Base-by-base conservation (phyloP, 208 protist species). In the Leishmania turanica region DNA sequence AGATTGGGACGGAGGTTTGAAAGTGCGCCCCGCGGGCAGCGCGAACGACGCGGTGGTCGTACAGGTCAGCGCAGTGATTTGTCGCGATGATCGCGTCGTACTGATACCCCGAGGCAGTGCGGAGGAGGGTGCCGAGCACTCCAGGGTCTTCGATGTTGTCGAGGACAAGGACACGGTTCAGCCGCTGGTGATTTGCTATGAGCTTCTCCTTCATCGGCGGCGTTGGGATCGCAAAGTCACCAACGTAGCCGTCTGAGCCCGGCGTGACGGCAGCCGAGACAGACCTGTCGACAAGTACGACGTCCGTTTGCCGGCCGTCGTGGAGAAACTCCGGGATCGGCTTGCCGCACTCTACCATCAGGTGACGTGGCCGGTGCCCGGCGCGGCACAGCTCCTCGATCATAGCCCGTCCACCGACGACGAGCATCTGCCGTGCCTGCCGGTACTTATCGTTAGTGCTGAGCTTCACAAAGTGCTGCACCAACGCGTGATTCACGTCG, bases 101-200 rank as follows among this genome's bases (percentile, higher is more conserved):
- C 60, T 96, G 91, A 82, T 96, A 96, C 2, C 90, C 93, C 13
- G 86, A 85, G 42, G 95, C 93, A 24, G 93, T 94, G 65, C 95
- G 88, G 45, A 98, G 80, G 24, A 98, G 53, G 24, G 95, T 97
- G 40, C 95, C 95, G 0, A 98, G 83, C 49, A 90, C 65, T 40
- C 95, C 95, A 13, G 92, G 88, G 81, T 98, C 95, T 70, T 93
- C 88, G 5, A 98, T 91, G 82, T 98, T 98, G 84, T 98, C 95
- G 17, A 98, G 89, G 40, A 98, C 95, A 27, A 98, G 87, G 40
- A 98, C 87, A 24, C 93, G 91, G n/a, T 91, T 88, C 70, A 97
- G 77, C 2, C 90, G 92, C 72, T 97, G 91, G 75, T 95, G 90
- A 75, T 97, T 97, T 1, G 93, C 93, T 31, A 98, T 96, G 58